Base-by-base conservation (phyloP, 2,329 filamentous ascomycete genomes). In the Knufia petricola region DNA sequence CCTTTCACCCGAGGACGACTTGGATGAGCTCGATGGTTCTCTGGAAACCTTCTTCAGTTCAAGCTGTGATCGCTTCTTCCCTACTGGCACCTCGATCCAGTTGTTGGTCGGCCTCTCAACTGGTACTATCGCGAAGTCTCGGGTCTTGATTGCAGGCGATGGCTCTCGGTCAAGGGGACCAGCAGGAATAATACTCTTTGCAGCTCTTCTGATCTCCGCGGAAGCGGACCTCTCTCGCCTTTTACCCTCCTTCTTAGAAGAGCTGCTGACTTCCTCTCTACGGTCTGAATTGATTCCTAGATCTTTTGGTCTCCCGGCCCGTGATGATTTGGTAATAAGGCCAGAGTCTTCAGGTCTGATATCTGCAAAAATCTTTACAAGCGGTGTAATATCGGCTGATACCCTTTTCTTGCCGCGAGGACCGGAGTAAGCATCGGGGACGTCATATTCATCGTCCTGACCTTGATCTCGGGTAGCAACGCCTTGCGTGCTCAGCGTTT, bases 81-180 rank as follows among this genome's bases (percentile, higher is more conserved):
- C 43, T 10, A 15, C 31, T 19, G 37, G 19, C 12, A 21, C 43
- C 3, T 36, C 31, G 20, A 38, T 37, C 31, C 43, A 12, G n/a
- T 46, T 46, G 17, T 23, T 46, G 2, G 15, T 28, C 2, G 43
- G 43, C 23, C 37, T 46, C 41, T 52, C 56, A 43, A 42, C 41
- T 20, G 52, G 48, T 19, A 44, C 26, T 21, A 32, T 44, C 10
- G 55, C 55, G 45, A 58, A 58, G 44, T 58, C 56, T 34, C 56
- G 47, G 3, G 53, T 45, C 15, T 30, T 53, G 24, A 58, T 50
- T 17, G 20, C 43, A 4, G 32, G 30, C 10, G 15, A 9, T n/a
- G 43, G 30, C 21, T 46, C 43, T 31, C 15, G 43, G 32, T 46
- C 43, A 7, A 46, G 17, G 2, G 43, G 43, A 37, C 43, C 43